Evolutionary conservation across 371 early-diverging fungal species (phyloP), one percentile per base, ranked within the genome.

Genomic region (Entomophthora muscae): DNA sequence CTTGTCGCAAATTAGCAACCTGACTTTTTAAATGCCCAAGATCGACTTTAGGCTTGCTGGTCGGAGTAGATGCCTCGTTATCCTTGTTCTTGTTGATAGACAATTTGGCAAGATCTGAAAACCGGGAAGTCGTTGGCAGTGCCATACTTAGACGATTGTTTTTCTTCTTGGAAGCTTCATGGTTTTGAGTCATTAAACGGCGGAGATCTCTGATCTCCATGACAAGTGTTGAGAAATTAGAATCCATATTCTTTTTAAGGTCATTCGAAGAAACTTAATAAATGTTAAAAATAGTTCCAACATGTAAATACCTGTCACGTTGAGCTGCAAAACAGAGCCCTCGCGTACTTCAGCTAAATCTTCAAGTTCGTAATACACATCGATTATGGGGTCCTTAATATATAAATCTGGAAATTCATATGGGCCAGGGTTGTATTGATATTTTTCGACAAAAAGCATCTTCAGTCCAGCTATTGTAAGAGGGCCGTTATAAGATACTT

Each of bases 341-440:
- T 82, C 66, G 28, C 67, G 70, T 21, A 88, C 83, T 63, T 88
- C 85, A 2, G 63, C 51, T 26, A 84, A 64, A 63, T 86, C 78
- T 56, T 82, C 83, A 13, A 88, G 75, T 63, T 86, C 85, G 64
- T 88, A 86, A 10, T 78, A 77, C 21, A 85, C 75, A 32, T 74
- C 73, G 2, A 76, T 64, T 2, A 73, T 63, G 0, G 82, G 74
- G 63, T 86, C 86, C 30, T 76, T 76, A 31, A 88, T 81, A 64
- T 88, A 86, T 28, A 86, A 80, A 52, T 23, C 42, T 1, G 62
- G 62, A 33, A 61, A 61, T 10, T 31, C 22, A 23, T 28, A 23
- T 22, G 61, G n/a, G 10, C 61, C 61, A n/a, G 61, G 61, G 31
- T 61, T 31, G 31, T 61, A 61, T 10, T 61, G 61, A 61, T 29